Evolutionary conservation across 2,329 filamentous ascomycete species (phyloP).

Genomic region (Lojkania enalia): DNA sequence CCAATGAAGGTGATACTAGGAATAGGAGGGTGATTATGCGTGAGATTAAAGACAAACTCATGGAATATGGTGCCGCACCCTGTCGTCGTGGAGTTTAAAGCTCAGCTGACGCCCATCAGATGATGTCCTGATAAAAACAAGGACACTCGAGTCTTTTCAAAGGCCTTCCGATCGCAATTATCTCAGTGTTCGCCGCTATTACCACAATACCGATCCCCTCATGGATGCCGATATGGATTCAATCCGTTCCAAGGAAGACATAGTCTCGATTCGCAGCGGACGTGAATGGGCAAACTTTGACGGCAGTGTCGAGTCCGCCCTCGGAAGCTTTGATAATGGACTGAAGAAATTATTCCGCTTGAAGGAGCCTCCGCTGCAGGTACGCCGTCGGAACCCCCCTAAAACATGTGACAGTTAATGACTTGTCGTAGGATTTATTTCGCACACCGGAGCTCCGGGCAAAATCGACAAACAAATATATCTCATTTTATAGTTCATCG

Average conservation of each 20-base stretch:
- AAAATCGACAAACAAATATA: conserved; percentile 39
- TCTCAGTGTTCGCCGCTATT: conserved; percentile 42
- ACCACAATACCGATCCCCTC: conserved; percentile 42
- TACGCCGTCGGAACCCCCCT: conserved; percentile 27
- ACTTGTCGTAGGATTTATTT: conserved; percentile 46
- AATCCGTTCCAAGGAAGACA: conserved; percentile 48
- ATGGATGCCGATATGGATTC: conserved; percentile 41
- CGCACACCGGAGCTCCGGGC: conserved; percentile 44
- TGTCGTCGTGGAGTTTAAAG: neutral
- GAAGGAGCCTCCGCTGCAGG: conserved; percentile 27
- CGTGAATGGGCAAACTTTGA: conserved; percentile 49
- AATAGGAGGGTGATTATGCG: conserved; percentile 32
- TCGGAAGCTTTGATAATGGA: conserved; percentile 29
- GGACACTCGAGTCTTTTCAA: conserved; percentile 43
- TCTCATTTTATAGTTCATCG: conserved; percentile 43
- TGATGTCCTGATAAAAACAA: conserved; percentile 45
- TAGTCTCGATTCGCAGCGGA: conserved; percentile 43
- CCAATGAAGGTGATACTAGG: conserved; percentile 17
- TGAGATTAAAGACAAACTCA: conserved; percentile 38
- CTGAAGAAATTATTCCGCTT: conserved; percentile 27
- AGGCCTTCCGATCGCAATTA: conserved; percentile 47
- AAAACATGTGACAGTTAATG: neutral
- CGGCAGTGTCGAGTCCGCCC: conserved; percentile 41
- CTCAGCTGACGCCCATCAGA: conserved; percentile 22
- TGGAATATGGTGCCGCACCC: conserved; percentile 38